Conservation (phyloP, 495 filamentous ascomycete genomes). For the Aspergillus carlsbadensis region DNA sequence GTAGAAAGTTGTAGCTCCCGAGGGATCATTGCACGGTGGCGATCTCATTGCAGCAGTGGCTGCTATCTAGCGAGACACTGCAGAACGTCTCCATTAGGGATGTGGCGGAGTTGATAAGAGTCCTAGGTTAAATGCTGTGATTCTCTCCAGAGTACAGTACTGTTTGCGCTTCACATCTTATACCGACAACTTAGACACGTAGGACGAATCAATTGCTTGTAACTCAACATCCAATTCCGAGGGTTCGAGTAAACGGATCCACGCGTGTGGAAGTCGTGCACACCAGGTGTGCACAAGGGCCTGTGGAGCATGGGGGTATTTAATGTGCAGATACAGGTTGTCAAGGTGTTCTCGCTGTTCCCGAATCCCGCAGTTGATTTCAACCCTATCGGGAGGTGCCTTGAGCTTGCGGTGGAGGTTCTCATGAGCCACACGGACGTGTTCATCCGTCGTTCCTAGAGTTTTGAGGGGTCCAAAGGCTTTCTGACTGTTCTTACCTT, state of each 20-base stretch:
- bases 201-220: slow-evolving; percentile 28
- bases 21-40: too few species aligned
- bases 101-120: too few species aligned
- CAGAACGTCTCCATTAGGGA: too few species aligned
- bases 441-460: slow-evolving; percentile 27
- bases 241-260: slow-evolving; percentile 18
- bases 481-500: slow-evolving; percentile 37
- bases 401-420: slow-evolving; percentile 30
- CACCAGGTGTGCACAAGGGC: slow-evolving; percentile 25
- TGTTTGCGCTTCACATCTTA: too few species aligned
- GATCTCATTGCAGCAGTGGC: too few species aligned
- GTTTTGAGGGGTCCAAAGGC: slow-evolving; percentile 34
- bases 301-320: slow-evolving; percentile 32
- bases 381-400: slow-evolving; percentile 17
- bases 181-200: slow-evolving; percentile 30
- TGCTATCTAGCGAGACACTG: too few species aligned
- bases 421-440: slow-evolving; percentile 21
- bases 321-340: slow-evolving; percentile 36
- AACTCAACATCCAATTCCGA: neutral
- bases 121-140: too few species aligned
- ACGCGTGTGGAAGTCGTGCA: slow-evolving; percentile 34
- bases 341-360: slow-evolving; percentile 39
- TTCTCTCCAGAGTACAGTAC: too few species aligned
- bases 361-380: slow-evolving; percentile 31
- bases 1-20: too few species aligned